phyloP scores from a whole-genome alignment of 805 yeast species.

The Pichia pseudocactophila region DNA sequence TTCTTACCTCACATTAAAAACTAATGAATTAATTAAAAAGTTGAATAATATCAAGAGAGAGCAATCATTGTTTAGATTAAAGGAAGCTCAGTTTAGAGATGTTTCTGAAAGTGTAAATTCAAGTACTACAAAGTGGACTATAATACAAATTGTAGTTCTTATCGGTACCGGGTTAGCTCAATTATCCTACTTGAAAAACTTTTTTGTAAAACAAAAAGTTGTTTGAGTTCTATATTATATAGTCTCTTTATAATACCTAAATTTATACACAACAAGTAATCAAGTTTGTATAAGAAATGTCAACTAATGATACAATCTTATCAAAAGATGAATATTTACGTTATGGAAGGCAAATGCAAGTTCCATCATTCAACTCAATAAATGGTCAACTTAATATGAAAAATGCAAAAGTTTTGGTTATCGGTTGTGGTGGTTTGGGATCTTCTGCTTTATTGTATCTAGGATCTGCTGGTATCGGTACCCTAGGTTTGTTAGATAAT shows the following conservation, averaged over 20 bases:
- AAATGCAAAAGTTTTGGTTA: constrained; percentile 52
- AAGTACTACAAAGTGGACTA: constrained; percentile 66
- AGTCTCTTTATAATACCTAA: too few relatives aligned
- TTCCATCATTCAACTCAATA: constrained; percentile 58
- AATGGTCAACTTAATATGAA: constrained; percentile 53
- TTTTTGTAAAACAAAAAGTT: constrained; percentile 72
- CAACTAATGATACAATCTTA: neutral
- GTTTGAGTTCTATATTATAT: constrained; percentile 36
- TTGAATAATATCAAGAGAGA: constrained; percentile 55
- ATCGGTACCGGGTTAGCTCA: constrained; percentile 67
- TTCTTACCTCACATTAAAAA: constrained; percentile 45
- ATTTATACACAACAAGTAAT: too few relatives aligned
- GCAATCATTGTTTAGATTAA: constrained; percentile 60
- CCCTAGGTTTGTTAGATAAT: constrained; percentile 77
- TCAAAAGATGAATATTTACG: constrained; percentile 57
- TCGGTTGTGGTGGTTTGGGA: constrained; percentile 97
- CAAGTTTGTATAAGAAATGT: too few relatives aligned
- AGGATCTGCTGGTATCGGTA: constrained; percentile 82
- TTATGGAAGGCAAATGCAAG: constrained; percentile 94
- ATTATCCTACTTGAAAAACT: constrained; percentile 61
- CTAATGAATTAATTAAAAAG: constrained; percentile 47
- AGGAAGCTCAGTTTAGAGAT: constrained; percentile 68
- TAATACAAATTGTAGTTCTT: constrained; percentile 56
- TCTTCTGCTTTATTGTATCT: constrained; percentile 83
- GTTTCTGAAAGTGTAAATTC: constrained; percentile 61